Conservation (phyloP, 2,329 filamentous ascomycete genomes). For the Colletotrichum tofieldiae region DNA sequence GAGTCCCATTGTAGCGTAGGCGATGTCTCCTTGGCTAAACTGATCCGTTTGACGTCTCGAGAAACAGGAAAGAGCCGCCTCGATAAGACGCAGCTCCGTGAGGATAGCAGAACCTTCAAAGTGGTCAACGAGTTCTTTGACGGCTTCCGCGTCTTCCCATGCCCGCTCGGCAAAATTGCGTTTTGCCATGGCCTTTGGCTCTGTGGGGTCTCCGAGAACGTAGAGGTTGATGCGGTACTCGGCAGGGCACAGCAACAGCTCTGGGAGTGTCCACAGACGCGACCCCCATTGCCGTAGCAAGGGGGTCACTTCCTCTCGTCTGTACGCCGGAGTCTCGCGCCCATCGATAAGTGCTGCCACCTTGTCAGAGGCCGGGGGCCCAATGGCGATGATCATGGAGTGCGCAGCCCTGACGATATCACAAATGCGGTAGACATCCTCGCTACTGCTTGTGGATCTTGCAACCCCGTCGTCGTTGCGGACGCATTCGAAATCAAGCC, state of each 20-base stretch:
- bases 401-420: conserved; percentile 61
- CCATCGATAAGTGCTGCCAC: conserved; percentile 48
- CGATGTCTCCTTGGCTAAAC: conserved; percentile 50
- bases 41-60: conserved; percentile 47
- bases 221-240: conserved; percentile 47
- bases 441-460: conserved; percentile 46
- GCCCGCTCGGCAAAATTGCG: conserved; percentile 51
- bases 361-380: conserved; percentile 47
- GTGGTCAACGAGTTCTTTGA: conserved; percentile 54
- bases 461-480: conserved; percentile 50
- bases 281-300: conserved; percentile 57
- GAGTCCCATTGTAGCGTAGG: conserved; percentile 57
- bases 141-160: conserved; percentile 50
- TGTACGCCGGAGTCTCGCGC: not conserved
- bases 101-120: conserved; percentile 52
- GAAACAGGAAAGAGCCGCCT: conserved; percentile 51
- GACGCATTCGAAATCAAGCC: conserved; percentile 61
- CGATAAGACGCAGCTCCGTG: conserved; percentile 52
- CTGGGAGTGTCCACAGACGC: conserved; percentile 63
- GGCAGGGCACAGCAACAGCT: conserved; percentile 48
- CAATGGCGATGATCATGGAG: conserved; percentile 59
- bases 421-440: conserved; percentile 59
- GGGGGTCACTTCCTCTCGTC: conserved; percentile 5
- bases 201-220: conserved; percentile 46
- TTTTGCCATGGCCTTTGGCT: conserved; percentile 48